A percentile compares a stretch with the other conserved stretches of the same genome.
Evolutionary conservation across 257 asterid species (phyloP).

Genomic region (Capsicum pubescens): DNA sequence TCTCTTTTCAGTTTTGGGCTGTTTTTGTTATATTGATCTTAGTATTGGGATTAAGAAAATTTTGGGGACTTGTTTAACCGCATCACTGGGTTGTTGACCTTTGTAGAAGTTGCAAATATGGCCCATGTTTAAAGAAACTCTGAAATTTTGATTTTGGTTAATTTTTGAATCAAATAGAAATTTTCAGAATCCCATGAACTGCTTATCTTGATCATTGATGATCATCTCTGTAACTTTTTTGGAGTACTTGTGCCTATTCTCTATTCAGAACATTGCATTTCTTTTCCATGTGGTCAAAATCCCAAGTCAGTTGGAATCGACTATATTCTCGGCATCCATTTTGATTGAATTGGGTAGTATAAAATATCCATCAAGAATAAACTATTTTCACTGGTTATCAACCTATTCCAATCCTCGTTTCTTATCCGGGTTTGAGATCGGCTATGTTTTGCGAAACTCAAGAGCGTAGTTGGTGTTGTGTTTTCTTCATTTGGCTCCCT

Average conservation of each 20-base stretch:
- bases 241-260: not conserved
- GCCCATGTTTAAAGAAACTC: conserved; percentile 17
- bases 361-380: not conserved
- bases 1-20: conserved; percentile 45
- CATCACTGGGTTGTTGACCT: conserved; percentile 42
- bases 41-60: conserved; percentile 30
- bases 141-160: not conserved
- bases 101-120: conserved; percentile 55
- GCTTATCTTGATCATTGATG: not conserved
- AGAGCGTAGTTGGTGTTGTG: not conserved
- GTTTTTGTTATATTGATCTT: conserved; percentile 44
- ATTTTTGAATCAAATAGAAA: conserved; percentile 18
- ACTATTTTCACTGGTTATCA: not conserved
- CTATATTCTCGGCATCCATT: not conserved
- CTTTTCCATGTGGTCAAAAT: not conserved
- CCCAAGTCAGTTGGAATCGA: not conserved
- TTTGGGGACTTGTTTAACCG: conserved; percentile 37
- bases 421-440: not conserved
- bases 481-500: not conserved
- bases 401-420: not conserved
- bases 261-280: not conserved
- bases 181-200: not conserved
- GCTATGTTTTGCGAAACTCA: not conserved
- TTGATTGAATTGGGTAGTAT: not conserved
- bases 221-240: too few relatives aligned